phyloP scores from a whole-genome alignment of 495 filamentous ascomycete genomes.

The Evernia prunastri region DNA sequence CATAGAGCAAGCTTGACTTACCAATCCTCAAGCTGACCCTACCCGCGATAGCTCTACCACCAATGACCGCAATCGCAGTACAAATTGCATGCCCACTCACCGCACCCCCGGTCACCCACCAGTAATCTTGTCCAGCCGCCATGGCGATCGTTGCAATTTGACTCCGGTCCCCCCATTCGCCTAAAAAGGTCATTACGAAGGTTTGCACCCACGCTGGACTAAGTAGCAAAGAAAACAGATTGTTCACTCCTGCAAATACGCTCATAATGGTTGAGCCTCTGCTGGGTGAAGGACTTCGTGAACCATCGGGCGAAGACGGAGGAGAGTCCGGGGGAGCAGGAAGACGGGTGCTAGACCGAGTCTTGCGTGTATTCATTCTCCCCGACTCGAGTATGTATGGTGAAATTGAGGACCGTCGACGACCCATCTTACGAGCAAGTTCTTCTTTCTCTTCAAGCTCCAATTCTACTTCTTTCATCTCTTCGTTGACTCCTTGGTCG shows the following conservation, averaged over 20 bases:
- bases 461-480: slow-evolving; percentile 95
- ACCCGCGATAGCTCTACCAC: slow-evolving; percentile 86
- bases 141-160: slow-evolving; percentile 99
- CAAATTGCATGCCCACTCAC: slow-evolving; percentile 81
- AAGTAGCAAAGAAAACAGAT: slow-evolving; percentile 78
- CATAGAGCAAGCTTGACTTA: slow-evolving; percentile 47
- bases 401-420: slow-evolving; percentile 47
- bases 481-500: slow-evolving; percentile 82
- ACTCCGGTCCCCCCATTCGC: slow-evolving; percentile 95
- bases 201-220: slow-evolving; percentile 98
- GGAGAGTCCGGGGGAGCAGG: slow-evolving; percentile 48
- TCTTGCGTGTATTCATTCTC: slow-evolving; percentile 38
- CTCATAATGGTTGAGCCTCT: slow-evolving; percentile 34
- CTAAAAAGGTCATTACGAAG: slow-evolving; percentile 97
- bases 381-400: slow-evolving; percentile 47
- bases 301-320: slow-evolving; percentile 47
- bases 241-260: slow-evolving; percentile 60
- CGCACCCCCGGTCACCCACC: slow-evolving; percentile 94
- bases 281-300: slow-evolving; percentile 51
- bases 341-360: slow-evolving; percentile 43
- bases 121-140: slow-evolving; percentile 97
- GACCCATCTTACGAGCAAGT: slow-evolving; percentile 47
- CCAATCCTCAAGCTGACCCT: slow-evolving; percentile 93
- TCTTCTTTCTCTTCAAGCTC: slow-evolving; percentile 94
- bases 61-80: slow-evolving; percentile 88